Evolutionary conservation across 495 filamentous ascomycete genomes (phyloP), one percentile per base, ranked within the genome.

Genomic region (Aspergillus steynii): DNA sequence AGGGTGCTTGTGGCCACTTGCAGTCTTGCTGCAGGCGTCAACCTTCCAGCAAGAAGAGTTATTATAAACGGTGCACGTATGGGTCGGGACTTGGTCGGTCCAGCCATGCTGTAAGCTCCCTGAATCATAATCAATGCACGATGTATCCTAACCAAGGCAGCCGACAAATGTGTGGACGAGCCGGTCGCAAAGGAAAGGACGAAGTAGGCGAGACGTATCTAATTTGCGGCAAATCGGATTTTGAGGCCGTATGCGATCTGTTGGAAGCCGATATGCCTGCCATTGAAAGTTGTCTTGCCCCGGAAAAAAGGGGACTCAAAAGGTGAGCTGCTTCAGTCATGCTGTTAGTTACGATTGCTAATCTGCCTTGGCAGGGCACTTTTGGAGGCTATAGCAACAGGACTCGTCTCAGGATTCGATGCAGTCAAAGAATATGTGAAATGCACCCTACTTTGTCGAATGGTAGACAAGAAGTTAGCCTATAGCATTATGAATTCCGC

Each of bases 21-120:
- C 60, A 92, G 88, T 62, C 85, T 95, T 59, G 90, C 91, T n/a
- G 90, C 91, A 46, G 91, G 91, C 12, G 90, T 95, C 49, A 95
- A 95, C 72, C 78, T 91, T 48, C 84, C 83, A 2, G 91, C 91
- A 10, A 77, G 91, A 62, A 77, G 91, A 64, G 91, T 95, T 3
- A 92, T 95, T 45, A 83, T 95, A 31, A 88, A 91, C 66, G 87
- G 86, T 29, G 90, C 86, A 31, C 80, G 87, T 15, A 92, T 92
- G 90, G 91, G 91, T 8, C 82, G 87, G 25, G 88, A 93, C 51
- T 74, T 92, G 28, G 85, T 93, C 45, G 89, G 87, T 0, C 90
- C 90, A 3, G 85, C 90, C 27, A 90, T 92, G 86, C 74, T 92
- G 81, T 88, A 79, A 64, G 82, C 53, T 65, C 37, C 27, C 7